Percentiles rank a stretch among this genome's conserved stretches.
phyloP scores from a whole-genome alignment of 768 basidiomycete species.

The Xerocomus brunneocitrinus region DNA sequence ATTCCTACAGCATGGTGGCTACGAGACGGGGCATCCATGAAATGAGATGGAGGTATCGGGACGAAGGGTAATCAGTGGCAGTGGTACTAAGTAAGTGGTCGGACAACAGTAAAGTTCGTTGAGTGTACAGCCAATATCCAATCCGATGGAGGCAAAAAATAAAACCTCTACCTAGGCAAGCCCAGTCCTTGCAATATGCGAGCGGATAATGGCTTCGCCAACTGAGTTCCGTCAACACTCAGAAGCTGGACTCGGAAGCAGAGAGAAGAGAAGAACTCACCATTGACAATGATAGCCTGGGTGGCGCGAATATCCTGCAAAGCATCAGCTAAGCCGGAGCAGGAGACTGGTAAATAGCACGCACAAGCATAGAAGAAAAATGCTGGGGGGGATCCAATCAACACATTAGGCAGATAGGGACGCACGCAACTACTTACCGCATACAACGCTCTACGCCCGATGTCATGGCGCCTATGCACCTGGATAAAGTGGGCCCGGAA shows the following conservation, averaged over 20 bases:
- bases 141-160: slow-evolving; percentile 5
- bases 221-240: slow-evolving; percentile 34
- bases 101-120: slow-evolving; percentile 11
- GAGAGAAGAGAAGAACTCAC: slow-evolving; percentile 31
- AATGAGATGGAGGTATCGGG: slow-evolving; percentile 21
- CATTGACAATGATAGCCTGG: slow-evolving; percentile 59
- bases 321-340: background rate
- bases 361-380: slow-evolving; percentile 66
- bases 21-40: slow-evolving; percentile 22
- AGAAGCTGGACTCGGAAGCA: background rate
- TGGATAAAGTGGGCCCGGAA: slow-evolving; percentile 84
- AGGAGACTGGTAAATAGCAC: slow-evolving; percentile 13
- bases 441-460: slow-evolving; percentile 54
- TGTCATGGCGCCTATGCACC: slow-evolving; percentile 64
- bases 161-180: slow-evolving; percentile 22
- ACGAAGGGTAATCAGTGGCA: slow-evolving; percentile 24
- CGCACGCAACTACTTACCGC: slow-evolving; percentile 45
- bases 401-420: slow-evolving; percentile 1
- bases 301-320: slow-evolving; percentile 61
- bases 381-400: slow-evolving; percentile 39
- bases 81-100: slow-evolving; percentile 20
- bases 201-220: slow-evolving; percentile 63
- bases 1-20: slow-evolving; percentile 22
- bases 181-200: slow-evolving; percentile 56
- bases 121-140: slow-evolving; percentile 11